phyloP scores from a whole-genome alignment of 2,329 filamentous ascomycete species.

The Periglandula ipomoeae region DNA sequence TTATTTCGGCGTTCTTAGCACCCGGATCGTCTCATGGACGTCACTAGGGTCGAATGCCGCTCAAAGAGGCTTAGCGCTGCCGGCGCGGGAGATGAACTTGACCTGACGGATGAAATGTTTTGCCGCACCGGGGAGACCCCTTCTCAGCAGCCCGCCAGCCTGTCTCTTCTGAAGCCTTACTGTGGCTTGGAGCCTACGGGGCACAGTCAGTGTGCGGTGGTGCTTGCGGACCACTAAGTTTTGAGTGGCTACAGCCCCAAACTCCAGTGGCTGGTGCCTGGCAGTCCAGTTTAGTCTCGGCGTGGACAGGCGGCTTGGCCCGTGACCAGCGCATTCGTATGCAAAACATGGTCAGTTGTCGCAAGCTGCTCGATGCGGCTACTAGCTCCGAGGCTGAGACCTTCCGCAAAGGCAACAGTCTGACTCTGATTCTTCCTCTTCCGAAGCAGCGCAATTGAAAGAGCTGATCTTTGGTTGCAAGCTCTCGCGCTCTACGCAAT shows the following conservation, averaged over 20 bases:
- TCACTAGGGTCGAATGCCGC: background rate
- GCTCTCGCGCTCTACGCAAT: too few species aligned
- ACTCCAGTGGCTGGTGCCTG: too few species aligned
- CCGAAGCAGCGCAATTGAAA: background rate
- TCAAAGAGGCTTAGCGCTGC: background rate
- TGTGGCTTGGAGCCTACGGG: background rate
- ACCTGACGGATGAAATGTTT: slow-evolving; percentile 12
- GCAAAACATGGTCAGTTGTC: slow-evolving; percentile 3
- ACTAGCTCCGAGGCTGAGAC: background rate
- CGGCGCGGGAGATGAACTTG: background rate
- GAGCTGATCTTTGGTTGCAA: too few species aligned
- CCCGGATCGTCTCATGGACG: slow-evolving; percentile 18
- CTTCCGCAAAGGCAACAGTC: background rate
- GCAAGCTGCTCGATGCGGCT: background rate
- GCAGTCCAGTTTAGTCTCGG: too few species aligned
- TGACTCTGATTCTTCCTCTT: background rate
- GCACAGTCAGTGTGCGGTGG: too few species aligned
- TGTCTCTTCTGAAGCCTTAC: background rate
- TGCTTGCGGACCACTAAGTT: too few species aligned
- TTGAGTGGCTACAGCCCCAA: too few species aligned
- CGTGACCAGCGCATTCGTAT: background rate
- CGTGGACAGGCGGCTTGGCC: background rate
- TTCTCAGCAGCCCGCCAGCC: background rate
- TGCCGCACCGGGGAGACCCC: background rate
- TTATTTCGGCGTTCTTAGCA: slow-evolving; percentile 13